Base-by-base conservation (phyloP, 2,329 filamentous ascomycete species). In the Didymella exigua region DNA sequence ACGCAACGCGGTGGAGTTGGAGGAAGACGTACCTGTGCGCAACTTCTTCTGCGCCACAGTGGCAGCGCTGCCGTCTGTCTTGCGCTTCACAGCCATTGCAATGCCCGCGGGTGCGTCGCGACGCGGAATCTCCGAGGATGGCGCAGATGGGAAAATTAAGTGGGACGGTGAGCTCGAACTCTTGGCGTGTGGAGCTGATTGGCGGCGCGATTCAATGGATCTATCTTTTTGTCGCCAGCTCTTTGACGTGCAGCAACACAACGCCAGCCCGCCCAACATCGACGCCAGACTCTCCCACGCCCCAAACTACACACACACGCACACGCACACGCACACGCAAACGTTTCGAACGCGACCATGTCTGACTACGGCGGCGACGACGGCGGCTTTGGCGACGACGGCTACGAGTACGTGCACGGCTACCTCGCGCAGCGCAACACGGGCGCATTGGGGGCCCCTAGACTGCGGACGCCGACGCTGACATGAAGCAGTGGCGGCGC, bases 351-450 rank as follows among this genome's bases (percentile, higher is more conserved):
- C 50, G 51, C 57, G 41, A 68, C 21, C 30, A 80, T 80, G 78
- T 78, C 76, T 59, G 78, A 80, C 70, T 78, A 77, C 66, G 78
- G 76, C 60, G 77, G 75, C 60, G 75, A 70, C 59, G 77, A 71
- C 45, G 69, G 59, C 43, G 77, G 67, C 56, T 52, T 49, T 46
- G 69, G 66, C 38, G 72, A 65, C 42, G 65, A 59, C 40, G 70
- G 60, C 33, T 65, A 64, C 50, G 71, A 67, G 70, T 72, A 67
- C 49, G 70, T 70, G 29, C 36, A 46, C 2, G 19, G 38, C 44
- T 23, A n/a, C 42, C 16, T 14, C n/a, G 29, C 51, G 44, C 56
- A 59, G 18, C 41, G 43, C 54, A 57, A 42, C 46, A 27, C 21
- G n/a, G 49, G 51, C 60, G 60, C 59, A 60, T 34, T 16, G 16